These are phyloP conservation scores for Colletotrichum orbiculare DNA, from an alignment of 2,329 filamentous ascomycete genomes.

Conservation along the genomic window DNA sequence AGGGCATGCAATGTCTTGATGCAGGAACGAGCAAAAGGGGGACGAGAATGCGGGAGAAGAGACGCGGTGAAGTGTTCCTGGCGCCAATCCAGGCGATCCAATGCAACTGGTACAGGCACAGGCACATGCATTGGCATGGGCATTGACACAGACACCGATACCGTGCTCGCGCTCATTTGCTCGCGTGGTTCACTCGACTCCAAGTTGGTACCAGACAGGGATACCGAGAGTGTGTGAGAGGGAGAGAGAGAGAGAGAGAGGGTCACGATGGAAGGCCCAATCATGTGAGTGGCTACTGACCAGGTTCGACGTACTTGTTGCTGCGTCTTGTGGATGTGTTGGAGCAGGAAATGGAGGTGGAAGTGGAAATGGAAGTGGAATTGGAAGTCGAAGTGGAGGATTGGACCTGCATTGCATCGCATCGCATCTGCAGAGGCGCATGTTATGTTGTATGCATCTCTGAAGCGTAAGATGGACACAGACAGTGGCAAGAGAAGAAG, in stretches of 20 bases:
- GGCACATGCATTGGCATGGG: too few relatives aligned
- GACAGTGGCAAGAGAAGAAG: neutral
- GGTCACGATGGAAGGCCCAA: neutral
- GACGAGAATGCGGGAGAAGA: slow-evolving; percentile 11
- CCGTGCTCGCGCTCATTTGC: too few relatives aligned
- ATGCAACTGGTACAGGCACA: slow-evolving; percentile 1
- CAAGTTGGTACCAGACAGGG: too few relatives aligned
- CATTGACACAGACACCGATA: too few relatives aligned
- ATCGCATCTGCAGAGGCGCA: slow-evolving; percentile 32
- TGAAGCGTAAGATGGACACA: neutral
- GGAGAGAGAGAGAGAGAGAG: neutral
- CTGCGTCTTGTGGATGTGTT: slow-evolving; percentile 19
- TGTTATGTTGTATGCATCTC: slow-evolving; percentile 14
- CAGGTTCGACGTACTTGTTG: neutral
- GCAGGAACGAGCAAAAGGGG: slow-evolving; percentile 47
- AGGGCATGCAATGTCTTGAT: slow-evolving; percentile 53
- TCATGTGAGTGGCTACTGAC: too few relatives aligned
- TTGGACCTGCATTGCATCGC: slow-evolving; percentile 32
- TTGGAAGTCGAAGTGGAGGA: slow-evolving; percentile 14
- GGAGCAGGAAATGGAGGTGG: neutral
- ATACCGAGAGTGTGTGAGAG: too few relatives aligned
- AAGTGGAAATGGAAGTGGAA: too few relatives aligned
- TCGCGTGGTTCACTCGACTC: too few relatives aligned
- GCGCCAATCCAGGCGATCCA: neutral
- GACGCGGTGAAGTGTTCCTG: slow-evolving; percentile 12